Evolutionary conservation across 208 protist species (phyloP), one percentile per base, ranked within the genome.

Genomic region (Leishmania guyanensis): DNA sequence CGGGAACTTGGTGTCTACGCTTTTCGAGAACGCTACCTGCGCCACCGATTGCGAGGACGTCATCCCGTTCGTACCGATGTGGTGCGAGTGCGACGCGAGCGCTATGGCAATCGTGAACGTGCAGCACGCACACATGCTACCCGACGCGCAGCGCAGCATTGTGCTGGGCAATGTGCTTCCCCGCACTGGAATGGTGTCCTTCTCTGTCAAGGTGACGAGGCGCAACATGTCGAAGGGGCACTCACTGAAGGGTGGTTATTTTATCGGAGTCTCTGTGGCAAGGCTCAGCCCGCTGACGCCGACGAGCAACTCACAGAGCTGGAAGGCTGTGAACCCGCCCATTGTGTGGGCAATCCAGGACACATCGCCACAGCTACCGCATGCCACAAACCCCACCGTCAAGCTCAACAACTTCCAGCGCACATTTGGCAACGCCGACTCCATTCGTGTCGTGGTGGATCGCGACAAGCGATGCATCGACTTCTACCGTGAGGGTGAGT

Each of bases 301-400:
- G 33, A 90, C 91, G 65, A 94, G 90, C 84, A 95, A 93, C 88
- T 95, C 91, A 33, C 92, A 96, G 79, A 93, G 89, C 75, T 98
- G 95, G 95, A 97, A 97, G 85, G 84, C 92, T 2, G 86, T 91
- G 53, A 96, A 94, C 80, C 95, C 95, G 29, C 95, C 95, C 29
- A 86, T 95, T 75, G 95, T 98, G 20, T 98, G 95, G 95, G 95
- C 95, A 0, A 86, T 98, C 68, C 95, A 98, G 81, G 95, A 98
- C 85, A 94, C 91, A 20, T 95, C 95, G 6, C 95, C 95, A 66
- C 95, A 98, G 85, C 88, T 98, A 54, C 87, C 93, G 48, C 92
- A 98, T 81, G 95, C 95, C 39, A 95, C 93, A 46, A 98, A 98
- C 84, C 95, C 95, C 33, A 94, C 92, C 6, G 93, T 98, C 60